Evolutionary conservation across 208 protist species (phyloP), one percentile per base, ranked within the genome.

Genomic region (Wallacemonas sp.): DNA sequence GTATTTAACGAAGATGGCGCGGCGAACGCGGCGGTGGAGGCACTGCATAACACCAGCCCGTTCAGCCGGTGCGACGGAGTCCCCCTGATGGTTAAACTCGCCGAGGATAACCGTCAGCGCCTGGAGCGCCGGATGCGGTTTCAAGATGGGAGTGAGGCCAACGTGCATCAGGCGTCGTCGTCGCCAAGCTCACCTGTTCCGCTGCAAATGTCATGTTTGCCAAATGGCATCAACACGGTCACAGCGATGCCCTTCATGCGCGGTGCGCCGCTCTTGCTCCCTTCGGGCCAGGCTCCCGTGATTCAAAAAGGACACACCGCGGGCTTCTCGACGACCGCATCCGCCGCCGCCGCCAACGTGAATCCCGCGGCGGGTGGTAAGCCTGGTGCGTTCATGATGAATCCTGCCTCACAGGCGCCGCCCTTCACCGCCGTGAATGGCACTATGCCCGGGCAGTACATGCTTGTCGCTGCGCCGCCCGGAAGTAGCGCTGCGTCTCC

Each of bases 71-170:
- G 80, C 65, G 72, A 82, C 36, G 69, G 75, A 30, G 76, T 90
- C 11, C 83, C 83, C 28, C 72, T 90, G 6, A 77, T 90, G 77
- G 83, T 84, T 36, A 90, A 90, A 62, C 77, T 88, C 15, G 75
- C 82, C 9, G 82, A 88, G 67, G 79, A 84, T 64, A 84, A 86
- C 49, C 76, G 73, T 2, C 71, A 84, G 49, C 70, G 76, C 17
- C 65, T 81, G 21, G 78, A 81, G 44, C 78, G 78, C 19, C 51
- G 51, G n/a, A 6, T 22, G 51, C 51, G 51, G 30, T 58, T 58
- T 1, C 51, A 33, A 31, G 28, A 58, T 17, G 51, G 9, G n/a
- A n/a, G n/a, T n/a, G 51, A 58, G 4, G 17, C 9, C 17, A 19
- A 9, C 9, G 17, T 49, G 5, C 9, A 26, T n/a, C 9, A 5